Percentiles rank a stretch among this genome's conserved stretches.
Conservation (phyloP, 2,329 filamentous ascomycete genomes). For the Hypoxylon sp. region DNA sequence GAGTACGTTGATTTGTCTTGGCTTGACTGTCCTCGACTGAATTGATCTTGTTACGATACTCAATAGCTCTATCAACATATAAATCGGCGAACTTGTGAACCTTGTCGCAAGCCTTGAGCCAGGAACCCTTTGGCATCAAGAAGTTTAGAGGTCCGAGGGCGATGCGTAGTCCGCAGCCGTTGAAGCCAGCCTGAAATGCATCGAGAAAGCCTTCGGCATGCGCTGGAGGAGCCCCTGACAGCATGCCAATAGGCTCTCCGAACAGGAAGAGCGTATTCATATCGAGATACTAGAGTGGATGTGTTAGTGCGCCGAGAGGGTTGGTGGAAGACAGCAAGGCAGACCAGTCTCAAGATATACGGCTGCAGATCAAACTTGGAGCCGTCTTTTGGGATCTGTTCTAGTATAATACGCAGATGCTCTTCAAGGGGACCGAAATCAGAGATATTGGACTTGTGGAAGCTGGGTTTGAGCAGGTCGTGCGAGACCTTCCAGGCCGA, state of each 20-base stretch:
- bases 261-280: conserved; percentile 38
- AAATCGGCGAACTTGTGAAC: conserved; percentile 36
- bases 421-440: conserved; percentile 36
- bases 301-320: conserved; percentile 27
- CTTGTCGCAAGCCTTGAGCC: conserved; percentile 37
- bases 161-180: conserved; percentile 37
- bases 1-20: conserved; percentile 31
- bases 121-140: conserved; percentile 36
- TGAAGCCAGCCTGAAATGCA: conserved; percentile 37
- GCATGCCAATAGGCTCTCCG: conserved; percentile 37
- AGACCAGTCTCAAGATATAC: conserved; percentile 34
- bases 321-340: conserved; percentile 22
- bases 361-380: conserved; percentile 37
- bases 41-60: conserved; percentile 32
- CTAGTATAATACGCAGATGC: conserved; percentile 31
- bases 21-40: conserved; percentile 28
- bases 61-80: conserved; percentile 36
- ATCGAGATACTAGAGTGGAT: conserved; percentile 36
- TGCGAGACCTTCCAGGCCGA: conserved; percentile 37
- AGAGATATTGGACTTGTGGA: conserved; percentile 37
- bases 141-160: conserved; percentile 37
- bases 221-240: conserved; percentile 34
- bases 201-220: conserved; percentile 34
- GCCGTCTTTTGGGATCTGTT: conserved; percentile 37
- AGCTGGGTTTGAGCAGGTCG: conserved; percentile 38